These are phyloP conservation scores for Ophioceras dolichostomum DNA, from an alignment of 2,329 filamentous ascomycete genomes.

Conservation along the genomic window DNA sequence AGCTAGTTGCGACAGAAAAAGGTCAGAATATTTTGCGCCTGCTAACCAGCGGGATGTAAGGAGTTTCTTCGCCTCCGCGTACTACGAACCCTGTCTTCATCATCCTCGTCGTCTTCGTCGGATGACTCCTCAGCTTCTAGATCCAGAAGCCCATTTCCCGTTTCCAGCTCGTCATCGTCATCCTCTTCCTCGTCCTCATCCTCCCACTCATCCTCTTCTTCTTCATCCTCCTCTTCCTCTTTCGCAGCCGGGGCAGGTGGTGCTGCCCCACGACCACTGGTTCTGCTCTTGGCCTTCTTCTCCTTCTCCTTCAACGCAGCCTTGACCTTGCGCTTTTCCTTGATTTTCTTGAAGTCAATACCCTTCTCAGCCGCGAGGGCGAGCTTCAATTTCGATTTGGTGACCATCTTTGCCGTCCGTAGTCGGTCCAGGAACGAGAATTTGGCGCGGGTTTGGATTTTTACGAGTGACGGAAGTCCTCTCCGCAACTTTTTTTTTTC, in stretches of 20 bases:
- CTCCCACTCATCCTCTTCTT: slow-evolving; percentile 21
- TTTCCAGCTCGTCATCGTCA: slow-evolving; percentile 13
- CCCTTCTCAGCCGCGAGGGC: slow-evolving; percentile 44
- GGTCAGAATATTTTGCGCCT: no score
- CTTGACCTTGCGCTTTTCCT: slow-evolving; percentile 35
- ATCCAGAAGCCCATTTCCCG: slow-evolving; percentile 10
- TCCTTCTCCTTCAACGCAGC: slow-evolving; percentile 20
- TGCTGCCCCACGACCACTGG: no score
- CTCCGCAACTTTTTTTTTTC: not conserved
- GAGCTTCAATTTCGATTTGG: slow-evolving; percentile 30
- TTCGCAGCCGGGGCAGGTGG: slow-evolving; percentile 20
- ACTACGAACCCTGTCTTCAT: slow-evolving; percentile 13
- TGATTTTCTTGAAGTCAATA: slow-evolving; percentile 37
- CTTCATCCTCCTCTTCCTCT: slow-evolving; percentile 23
- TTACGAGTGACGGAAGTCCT: not conserved
- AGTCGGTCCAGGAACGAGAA: no score
- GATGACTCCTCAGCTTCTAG: slow-evolving; percentile 20
- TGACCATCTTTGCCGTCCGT: not conserved
- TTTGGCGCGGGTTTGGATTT: no score
- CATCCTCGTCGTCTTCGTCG: slow-evolving; percentile 21
- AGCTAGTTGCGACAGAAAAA: slow-evolving; percentile 18
- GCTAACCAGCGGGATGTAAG: slow-evolving; percentile 1
- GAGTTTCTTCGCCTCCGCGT: no score
- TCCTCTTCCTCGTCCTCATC: slow-evolving; percentile 18
- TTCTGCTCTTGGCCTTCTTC: slow-evolving; percentile 14